Evolutionary conservation across 2,329 filamentous ascomycete species (phyloP), one percentile per base, ranked within the genome.

Genomic region (Allantophomopsis lycopodina): DNA sequence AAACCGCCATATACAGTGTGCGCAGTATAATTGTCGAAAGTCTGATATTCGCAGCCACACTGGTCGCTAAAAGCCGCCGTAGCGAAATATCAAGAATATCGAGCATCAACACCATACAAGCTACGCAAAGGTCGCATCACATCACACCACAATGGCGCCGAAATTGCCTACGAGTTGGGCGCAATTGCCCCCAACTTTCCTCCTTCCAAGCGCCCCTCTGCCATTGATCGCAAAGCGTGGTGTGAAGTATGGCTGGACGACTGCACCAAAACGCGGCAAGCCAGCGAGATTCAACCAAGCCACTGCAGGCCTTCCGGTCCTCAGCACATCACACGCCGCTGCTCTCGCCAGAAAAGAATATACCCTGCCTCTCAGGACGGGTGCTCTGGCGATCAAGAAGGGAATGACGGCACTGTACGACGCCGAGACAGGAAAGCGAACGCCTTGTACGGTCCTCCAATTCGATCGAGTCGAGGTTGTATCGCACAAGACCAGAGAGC

Each of bases 341-440:
- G 75, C 76, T 6, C 67, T 79, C 43, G 61, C 63, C 59, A 71
- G 76, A 36, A 70, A 66, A 50, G 70, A 66, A 48, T 65, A 63
- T 47, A 75, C 73, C 13, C 73, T 75, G 12, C 76, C 76, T 1
- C 53, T 77, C 33, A 82, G 91, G 20, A 79, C 87, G 2, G 91
- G 91, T 21, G 79, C 85, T 7, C 70, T 98, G 36, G 87, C 83
- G 11, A 71, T 79, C 57, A 98, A 98, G 65, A 89, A 88, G 65
- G 91, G 91, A 60, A 96, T 98, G 84, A 94, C 87, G 34, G 88
- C 83, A 44, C 64, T 95, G 48, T 96, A 83, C 69, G 79, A 87
- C 55, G 62, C 72, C 0, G 74, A 78, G 51, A 83, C 83, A 18
- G 83, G 84, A 50, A 73, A 72, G 47, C 79, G 89, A 47, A 82